Base-by-base conservation (phyloP, 306 rosid genomes). In the Cercis canadensis region DNA sequence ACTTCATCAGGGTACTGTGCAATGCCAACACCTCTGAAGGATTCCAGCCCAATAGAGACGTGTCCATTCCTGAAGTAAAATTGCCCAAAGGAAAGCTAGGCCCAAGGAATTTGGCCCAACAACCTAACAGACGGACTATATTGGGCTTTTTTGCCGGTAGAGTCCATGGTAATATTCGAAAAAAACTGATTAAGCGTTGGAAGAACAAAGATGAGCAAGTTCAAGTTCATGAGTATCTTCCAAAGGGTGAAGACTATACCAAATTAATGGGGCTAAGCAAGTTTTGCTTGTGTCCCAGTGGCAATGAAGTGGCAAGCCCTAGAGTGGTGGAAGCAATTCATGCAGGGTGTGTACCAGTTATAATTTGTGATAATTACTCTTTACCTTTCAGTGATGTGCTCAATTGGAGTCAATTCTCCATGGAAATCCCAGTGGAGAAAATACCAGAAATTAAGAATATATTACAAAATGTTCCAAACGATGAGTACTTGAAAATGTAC, bases 251-350 rank as follows among this genome's bases (percentile, higher is more conserved):
- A 72, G 75, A 87, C 71, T 92, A 92, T 81, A 80, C 84, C 10
- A 46, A 75, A 62, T 24, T 78, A 62, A 92, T 92, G 87, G 90
- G 83, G 2, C 68, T 21, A 17, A 83, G 83, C 71, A 92, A 81
- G 85, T 92, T 81, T 57, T 92, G 96, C 50, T 75, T 92, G 75
- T 89, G 96, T 72, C 96, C 98, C 0, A 92, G 97, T 59, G 97
- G 96, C 8, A 76, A 69, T 40, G 97, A 89, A 80, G 96, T 89
- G 52, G 95, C 95, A 3, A 92, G 96, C 31, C 98, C 98, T 3
- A 87, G 98, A 72, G 72, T 89, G 24, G 95, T 83, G 66, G 88
- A 86, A 74, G 94, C 98, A 19, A 79, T 89, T 13, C 55, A 84
- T 57, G 88, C 81, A 0, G 94, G 88, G 0, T 89, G 98, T 72